Evolutionary conservation across 2,329 filamentous ascomycete genomes (phyloP).

Genomic region (Colletotrichum orbiculare): DNA sequence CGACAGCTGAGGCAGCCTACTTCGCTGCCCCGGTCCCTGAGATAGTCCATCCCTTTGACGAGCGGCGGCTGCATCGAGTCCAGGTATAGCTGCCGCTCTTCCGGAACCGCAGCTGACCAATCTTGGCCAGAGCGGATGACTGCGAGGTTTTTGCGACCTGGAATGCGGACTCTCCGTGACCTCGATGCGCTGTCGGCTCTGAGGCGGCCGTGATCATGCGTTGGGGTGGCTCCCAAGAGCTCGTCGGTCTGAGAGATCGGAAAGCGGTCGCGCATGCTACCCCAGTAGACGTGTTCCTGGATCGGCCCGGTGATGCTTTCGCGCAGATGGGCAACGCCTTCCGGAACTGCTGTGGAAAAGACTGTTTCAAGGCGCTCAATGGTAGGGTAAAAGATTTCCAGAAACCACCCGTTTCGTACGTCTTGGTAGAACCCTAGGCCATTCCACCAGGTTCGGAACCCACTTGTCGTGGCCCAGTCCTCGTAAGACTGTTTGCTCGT

Average conservation of each 20-base stretch:
- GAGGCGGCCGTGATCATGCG: background rate
- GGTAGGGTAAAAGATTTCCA: slow-evolving; percentile 53
- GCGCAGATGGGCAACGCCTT: slow-evolving; percentile 54
- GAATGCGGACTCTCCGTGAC: slow-evolving; percentile 43
- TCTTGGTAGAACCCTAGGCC: slow-evolving; percentile 38
- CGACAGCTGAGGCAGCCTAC: slow-evolving; percentile 56
- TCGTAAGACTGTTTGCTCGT: slow-evolving; percentile 42
- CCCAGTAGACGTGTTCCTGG: slow-evolving; percentile 58
- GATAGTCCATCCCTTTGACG: slow-evolving; percentile 54
- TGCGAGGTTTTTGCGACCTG: slow-evolving; percentile 51
- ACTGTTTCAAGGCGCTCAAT: slow-evolving; percentile 56
- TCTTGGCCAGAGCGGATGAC: slow-evolving; percentile 59
- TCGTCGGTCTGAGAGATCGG: slow-evolving; percentile 50
- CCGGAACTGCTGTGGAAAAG: slow-evolving; percentile 49
- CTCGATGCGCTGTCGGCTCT: background rate
- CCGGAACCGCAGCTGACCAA: slow-evolving; percentile 51
- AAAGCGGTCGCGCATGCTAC: slow-evolving; percentile 56
- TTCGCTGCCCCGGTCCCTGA: slow-evolving; percentile 53
- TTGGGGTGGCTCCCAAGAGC: slow-evolving; percentile 42
- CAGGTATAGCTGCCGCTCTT: slow-evolving; percentile 55
- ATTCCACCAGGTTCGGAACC: slow-evolving; percentile 52
- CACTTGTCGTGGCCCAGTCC: slow-evolving; percentile 46
- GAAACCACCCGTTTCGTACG: slow-evolving; percentile 51
- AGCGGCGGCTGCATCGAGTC: slow-evolving; percentile 57
- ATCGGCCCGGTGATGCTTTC: slow-evolving; percentile 49